These are phyloP conservation scores for Elsinoe batatas DNA, from an alignment of 2,329 filamentous ascomycete species.

Conservation along the genomic window DNA sequence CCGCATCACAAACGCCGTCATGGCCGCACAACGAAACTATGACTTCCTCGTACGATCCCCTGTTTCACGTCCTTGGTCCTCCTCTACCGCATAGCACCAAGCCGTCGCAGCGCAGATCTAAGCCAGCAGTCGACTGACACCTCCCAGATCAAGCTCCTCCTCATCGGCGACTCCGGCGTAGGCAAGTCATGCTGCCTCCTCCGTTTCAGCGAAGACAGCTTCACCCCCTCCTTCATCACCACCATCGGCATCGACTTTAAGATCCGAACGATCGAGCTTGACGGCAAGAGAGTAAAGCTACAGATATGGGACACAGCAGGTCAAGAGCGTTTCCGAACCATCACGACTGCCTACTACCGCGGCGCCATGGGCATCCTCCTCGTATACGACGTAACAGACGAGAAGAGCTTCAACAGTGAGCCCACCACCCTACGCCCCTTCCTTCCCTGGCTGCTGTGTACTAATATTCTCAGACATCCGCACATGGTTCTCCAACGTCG, in stretches of 20 bases:
- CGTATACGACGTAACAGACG: constrained; percentile 97
- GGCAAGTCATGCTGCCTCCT: constrained; percentile 96
- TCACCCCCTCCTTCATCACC: constrained; percentile 95
- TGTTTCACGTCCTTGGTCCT: neutral
- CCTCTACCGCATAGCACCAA: neutral
- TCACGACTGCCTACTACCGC: constrained; percentile 97
- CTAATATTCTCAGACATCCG: constrained; percentile 64
- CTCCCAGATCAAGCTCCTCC: constrained; percentile 80
- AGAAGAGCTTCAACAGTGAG: constrained; percentile 84
- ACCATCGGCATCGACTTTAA: constrained; percentile 99
- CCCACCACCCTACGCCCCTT: constrained; percentile 5
- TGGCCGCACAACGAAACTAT: constrained; percentile 98
- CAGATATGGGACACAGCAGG: constrained; percentile 99
- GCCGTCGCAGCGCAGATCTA: too few species aligned
- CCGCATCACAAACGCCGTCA: constrained; percentile 32
- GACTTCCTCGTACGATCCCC: constrained; percentile 75
- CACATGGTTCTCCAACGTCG: constrained; percentile 98
- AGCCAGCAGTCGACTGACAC: neutral
- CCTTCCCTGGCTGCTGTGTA: too few species aligned
- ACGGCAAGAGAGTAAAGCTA: constrained; percentile 96
- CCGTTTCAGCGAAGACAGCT: constrained; percentile 94
- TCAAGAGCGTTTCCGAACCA: constrained; percentile 96
- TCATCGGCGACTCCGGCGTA: constrained; percentile 93
- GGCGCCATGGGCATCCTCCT: constrained; percentile 97
- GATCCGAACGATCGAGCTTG: constrained; percentile 96